Conservation (phyloP, 2,329 filamentous ascomycete genomes). For the Plenodomus biglobosus region DNA sequence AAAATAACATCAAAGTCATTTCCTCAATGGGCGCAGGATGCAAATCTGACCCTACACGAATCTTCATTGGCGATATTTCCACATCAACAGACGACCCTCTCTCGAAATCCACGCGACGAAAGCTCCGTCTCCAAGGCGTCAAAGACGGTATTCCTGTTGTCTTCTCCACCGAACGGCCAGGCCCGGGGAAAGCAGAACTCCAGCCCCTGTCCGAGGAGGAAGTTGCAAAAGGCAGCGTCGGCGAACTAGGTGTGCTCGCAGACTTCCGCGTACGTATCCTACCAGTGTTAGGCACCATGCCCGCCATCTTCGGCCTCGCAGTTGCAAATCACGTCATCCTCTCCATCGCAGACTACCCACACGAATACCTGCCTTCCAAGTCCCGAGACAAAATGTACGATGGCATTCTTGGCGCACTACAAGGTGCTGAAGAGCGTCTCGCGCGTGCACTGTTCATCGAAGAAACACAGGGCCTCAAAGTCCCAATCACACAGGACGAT, state of each 20-base stretch:
- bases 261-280: constrained; percentile 95
- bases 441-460: constrained; percentile 57
- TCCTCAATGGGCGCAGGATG: constrained; percentile 96
- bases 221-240: constrained; percentile 80
- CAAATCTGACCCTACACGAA: constrained; percentile 81
- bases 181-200: constrained; percentile 86
- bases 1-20: constrained; percentile 76
- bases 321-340: constrained; percentile 92
- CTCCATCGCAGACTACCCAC: constrained; percentile 76
- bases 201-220: constrained; percentile 86
- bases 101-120: constrained; percentile 78
- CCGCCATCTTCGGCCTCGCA: constrained; percentile 89
- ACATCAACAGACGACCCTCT: constrained; percentile 84
- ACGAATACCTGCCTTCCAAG: constrained; percentile 80
- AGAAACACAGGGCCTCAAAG: constrained; percentile 70
- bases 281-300: constrained; percentile 95
- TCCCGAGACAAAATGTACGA: constrained; percentile 91
- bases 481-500: constrained; percentile 77
- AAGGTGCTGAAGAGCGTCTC: constrained; percentile 76
- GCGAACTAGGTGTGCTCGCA: constrained; percentile 82
- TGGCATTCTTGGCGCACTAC: constrained; percentile 71
- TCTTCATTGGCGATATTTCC: constrained; percentile 90
- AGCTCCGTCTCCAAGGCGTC: constrained; percentile 75
- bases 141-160: constrained; percentile 86
- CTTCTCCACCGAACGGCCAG: constrained; percentile 87